Evolutionary conservation across 83 land plant genomes (phyloP).

Genomic region (Isoetes engelmannii): DNA sequence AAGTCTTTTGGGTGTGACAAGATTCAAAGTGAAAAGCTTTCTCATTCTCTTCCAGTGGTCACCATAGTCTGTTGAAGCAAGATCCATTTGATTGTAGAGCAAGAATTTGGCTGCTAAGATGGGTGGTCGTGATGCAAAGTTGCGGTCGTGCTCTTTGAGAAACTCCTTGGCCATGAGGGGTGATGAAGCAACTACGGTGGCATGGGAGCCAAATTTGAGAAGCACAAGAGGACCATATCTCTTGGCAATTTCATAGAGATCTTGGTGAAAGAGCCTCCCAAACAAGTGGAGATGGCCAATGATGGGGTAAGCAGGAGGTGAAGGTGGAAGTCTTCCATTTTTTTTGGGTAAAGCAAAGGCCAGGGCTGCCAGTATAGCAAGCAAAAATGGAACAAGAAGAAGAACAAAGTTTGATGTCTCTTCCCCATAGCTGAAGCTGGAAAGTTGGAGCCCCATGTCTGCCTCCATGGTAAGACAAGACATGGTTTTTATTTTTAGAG

Average conservation of each 20-base stretch:
- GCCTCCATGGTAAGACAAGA: too few relatives aligned
- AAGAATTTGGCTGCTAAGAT: not conserved
- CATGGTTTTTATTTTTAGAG: too few relatives aligned
- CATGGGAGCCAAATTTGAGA: slow-evolving; percentile 15
- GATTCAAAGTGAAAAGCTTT: slow-evolving; percentile 18
- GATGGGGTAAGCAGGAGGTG: slow-evolving; percentile 20
- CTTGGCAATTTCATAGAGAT: slow-evolving; percentile 5
- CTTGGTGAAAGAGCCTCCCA: slow-evolving; percentile 4
- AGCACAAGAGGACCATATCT: slow-evolving; percentile 15
- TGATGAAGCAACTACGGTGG: slow-evolving; percentile 17
- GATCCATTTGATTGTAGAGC: slow-evolving; percentile 1
- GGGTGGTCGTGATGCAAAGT: slow-evolving; percentile 4
- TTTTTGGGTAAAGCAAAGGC: too few relatives aligned
- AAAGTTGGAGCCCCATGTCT: too few relatives aligned
- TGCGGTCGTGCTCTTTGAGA: slow-evolving; percentile 22
- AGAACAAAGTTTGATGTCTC: too few relatives aligned
- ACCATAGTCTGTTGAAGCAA: slow-evolving; percentile 15
- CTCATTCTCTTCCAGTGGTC: slow-evolving; percentile 16
- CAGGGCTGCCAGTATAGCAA: too few relatives aligned
- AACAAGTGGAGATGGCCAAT: slow-evolving; percentile 20
- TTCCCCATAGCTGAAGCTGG: too few relatives aligned
- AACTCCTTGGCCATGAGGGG: slow-evolving; percentile 15
- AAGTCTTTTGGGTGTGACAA: slow-evolving; percentile 17
- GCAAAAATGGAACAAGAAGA: too few relatives aligned
- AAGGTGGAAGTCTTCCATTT: not conserved